Evolutionary conservation across 2,329 filamentous ascomycete genomes (phyloP).

Genomic region (Fusarium nurragi): DNA sequence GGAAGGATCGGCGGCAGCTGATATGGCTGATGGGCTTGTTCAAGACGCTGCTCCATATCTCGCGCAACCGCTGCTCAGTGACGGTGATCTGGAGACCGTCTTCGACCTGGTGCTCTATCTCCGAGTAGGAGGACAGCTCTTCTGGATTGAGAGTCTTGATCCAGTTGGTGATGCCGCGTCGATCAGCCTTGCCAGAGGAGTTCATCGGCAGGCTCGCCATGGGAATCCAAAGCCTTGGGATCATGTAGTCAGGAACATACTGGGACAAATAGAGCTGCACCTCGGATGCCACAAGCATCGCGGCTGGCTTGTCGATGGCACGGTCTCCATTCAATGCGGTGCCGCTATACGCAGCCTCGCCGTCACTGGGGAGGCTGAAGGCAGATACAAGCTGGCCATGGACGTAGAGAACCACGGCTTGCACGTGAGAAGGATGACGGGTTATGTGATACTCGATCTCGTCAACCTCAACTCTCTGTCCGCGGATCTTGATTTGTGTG

Average conservation of each 20-base stretch:
- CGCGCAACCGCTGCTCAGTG: not conserved
- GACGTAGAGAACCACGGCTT: constrained; percentile 2
- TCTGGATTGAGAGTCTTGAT: too few species aligned
- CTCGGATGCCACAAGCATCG: too few species aligned
- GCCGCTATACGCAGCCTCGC: too few species aligned
- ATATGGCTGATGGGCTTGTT: not conserved
- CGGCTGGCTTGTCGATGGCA: too few species aligned
- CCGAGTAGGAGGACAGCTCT: too few species aligned
- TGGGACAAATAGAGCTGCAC: not conserved
- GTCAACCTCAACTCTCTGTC: not conserved
- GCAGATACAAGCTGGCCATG: not conserved
- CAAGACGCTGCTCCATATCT: constrained; percentile 1
- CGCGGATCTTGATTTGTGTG: constrained; percentile 4
- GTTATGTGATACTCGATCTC: constrained; percentile 7
- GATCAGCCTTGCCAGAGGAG: constrained; percentile 1
- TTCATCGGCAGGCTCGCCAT: constrained; percentile 1
- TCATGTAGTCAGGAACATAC: constrained; percentile 1
- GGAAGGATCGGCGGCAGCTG: too few species aligned
- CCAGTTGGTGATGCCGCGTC: not conserved
- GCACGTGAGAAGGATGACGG: not conserved
- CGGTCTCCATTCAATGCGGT: too few species aligned
- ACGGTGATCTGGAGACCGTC: too few species aligned
- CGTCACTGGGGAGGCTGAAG: too few species aligned
- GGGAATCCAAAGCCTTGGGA: not conserved
- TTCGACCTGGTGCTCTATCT: too few species aligned